phyloP scores from a whole-genome alignment of 345 rosid genomes.

The Acer negundo region DNA sequence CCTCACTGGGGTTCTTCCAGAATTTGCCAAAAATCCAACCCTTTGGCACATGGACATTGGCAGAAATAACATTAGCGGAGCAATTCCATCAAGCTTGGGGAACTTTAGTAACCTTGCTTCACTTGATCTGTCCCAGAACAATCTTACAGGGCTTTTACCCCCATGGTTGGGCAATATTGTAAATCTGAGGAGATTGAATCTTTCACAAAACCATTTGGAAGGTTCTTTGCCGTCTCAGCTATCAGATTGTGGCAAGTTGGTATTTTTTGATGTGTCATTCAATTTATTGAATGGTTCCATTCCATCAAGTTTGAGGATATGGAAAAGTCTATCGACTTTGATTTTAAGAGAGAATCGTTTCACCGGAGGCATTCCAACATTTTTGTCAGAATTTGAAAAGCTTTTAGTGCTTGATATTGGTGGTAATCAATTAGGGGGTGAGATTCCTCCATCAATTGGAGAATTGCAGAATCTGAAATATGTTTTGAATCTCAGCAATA shows the following conservation, averaged over 20 bases:
- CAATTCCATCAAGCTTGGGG: conserved; percentile 57
- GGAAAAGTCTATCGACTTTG: conserved; percentile 56
- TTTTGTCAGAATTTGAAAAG: conserved; percentile 48
- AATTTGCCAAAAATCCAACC: conserved; percentile 43
- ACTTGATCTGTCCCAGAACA: conserved; percentile 63
- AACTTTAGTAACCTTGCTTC: conserved; percentile 46
- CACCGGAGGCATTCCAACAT: conserved; percentile 62
- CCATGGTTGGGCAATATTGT: conserved; percentile 53
- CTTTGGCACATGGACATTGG: conserved; percentile 58
- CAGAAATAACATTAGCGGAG: conserved; percentile 57
- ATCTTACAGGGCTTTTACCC: conserved; percentile 60
- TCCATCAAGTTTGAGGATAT: conserved; percentile 46
- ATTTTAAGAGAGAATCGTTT: conserved; percentile 59
- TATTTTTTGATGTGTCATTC: conserved; percentile 57
- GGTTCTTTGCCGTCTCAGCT: conserved; percentile 69
- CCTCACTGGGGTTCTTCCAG: conserved; percentile 62
- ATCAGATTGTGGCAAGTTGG: conserved; percentile 44
- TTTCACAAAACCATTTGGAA: conserved; percentile 61
- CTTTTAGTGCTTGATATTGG: conserved; percentile 60
- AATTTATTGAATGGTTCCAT: conserved; percentile 63
- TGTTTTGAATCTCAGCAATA: conserved; percentile 62
- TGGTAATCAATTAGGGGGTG: conserved; percentile 65
- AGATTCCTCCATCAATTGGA: conserved; percentile 65
- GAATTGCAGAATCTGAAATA: conserved; percentile 45
- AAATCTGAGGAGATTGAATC: conserved; percentile 40